Conservation (phyloP, 768 basidiomycete genomes). For the Mycena sanguinolenta region DNA sequence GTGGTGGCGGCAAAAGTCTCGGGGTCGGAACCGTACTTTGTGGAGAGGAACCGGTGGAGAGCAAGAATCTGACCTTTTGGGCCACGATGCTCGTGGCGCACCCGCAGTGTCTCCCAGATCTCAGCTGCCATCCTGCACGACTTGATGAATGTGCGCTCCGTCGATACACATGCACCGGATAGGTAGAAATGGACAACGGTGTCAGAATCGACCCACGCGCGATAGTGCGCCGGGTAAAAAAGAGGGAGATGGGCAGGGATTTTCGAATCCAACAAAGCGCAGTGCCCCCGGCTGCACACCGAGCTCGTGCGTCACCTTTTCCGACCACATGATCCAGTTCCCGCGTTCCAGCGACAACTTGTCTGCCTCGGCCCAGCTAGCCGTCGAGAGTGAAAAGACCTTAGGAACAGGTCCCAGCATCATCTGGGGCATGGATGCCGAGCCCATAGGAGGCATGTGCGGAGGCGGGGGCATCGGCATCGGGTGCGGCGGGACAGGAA, state of each 20-base stretch:
- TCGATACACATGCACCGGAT: not conserved
- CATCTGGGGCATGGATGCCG: no score
- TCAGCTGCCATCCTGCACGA: not conserved
- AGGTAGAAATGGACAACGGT: not conserved
- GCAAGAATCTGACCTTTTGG: not conserved
- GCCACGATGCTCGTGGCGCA: not conserved
- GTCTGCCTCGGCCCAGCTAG: not conserved
- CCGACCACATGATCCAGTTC: not conserved
- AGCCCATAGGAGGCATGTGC: no score
- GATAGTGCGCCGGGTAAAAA: not conserved
- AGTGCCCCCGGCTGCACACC: not conserved
- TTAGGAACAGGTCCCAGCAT: not conserved
- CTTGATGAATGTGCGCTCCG: not conserved
- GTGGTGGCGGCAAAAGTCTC: not conserved
- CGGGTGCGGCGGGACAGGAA: no score
- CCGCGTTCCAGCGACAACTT: not conserved
- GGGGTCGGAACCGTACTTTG: not conserved
- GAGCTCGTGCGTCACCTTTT: accelerated
- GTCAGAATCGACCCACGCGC: not conserved
- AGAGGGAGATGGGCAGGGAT: not conserved
- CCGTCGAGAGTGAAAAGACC: not conserved
- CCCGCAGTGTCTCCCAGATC: not conserved
- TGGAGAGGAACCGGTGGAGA: not conserved
- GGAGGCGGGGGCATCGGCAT: no score
- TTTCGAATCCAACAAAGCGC: not conserved